Evolutionary conservation across 805 yeast genomes (phyloP).

Genomic region (Lipomyces starkeyi): DNA sequence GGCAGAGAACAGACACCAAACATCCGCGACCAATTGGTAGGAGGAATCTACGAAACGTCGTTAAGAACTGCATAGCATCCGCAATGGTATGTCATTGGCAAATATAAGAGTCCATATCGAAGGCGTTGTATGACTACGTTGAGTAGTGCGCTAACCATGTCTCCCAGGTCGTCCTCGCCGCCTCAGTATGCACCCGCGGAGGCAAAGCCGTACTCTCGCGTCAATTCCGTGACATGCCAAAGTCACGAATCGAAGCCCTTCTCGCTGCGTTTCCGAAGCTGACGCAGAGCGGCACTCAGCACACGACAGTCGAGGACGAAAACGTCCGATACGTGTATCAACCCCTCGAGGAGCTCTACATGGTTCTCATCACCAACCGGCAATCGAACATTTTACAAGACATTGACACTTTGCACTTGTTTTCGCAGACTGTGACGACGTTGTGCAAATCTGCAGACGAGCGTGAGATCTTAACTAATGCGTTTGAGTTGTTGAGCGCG

Average conservation of each 20-base stretch:
- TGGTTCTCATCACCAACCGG: constrained; percentile 87
- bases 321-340: constrained; percentile 92
- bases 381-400: constrained; percentile 93
- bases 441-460: constrained; percentile 76
- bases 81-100: neutral
- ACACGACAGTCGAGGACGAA: constrained; percentile 92
- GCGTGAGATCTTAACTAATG: constrained; percentile 77
- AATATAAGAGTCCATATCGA: neutral
- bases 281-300: constrained; percentile 75
- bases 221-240: constrained; percentile 84
- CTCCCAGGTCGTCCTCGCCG: constrained; percentile 62
- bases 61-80: neutral
- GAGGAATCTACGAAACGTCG: neutral
- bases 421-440: constrained; percentile 80
- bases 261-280: constrained; percentile 85
- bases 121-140: neutral
- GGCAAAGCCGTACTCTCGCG: constrained; percentile 91
- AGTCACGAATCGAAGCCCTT: constrained; percentile 84
- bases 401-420: constrained; percentile 85
- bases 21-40: neutral
- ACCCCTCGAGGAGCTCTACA: constrained; percentile 91
- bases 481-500: constrained; percentile 88
- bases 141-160: neutral
- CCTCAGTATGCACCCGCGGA: constrained; percentile 89
- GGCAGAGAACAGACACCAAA: neutral